Evolutionary conservation across 2,329 filamentous ascomycete species (phyloP).

Genomic region (Cylindrodendrum hubeiense): DNA sequence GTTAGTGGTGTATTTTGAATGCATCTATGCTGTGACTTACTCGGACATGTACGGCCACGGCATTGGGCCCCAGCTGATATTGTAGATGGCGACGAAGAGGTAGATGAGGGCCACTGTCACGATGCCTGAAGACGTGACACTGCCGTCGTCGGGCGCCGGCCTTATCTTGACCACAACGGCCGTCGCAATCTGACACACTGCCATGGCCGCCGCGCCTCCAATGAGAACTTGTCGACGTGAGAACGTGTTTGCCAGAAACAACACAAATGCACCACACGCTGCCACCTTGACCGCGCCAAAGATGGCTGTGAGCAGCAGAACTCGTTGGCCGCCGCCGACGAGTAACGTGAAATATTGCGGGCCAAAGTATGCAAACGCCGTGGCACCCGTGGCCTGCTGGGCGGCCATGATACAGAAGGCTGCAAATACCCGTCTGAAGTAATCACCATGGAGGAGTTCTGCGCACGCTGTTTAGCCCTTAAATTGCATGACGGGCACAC

Average conservation of each 20-base stretch:
- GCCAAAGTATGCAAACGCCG: conserved; percentile 27
- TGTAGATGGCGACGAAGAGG: conserved; percentile 73
- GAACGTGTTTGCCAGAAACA: conserved; percentile 26
- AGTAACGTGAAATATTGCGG: conserved; percentile 26
- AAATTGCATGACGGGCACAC: background rate
- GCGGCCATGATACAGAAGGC: conserved; percentile 26
- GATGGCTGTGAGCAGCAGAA: conserved; percentile 24
- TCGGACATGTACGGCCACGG: conserved; percentile 74
- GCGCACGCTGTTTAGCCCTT: background rate
- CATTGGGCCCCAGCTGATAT: conserved; percentile 72
- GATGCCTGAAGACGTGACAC: conserved; percentile 56
- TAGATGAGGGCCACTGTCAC: conserved; percentile 69
- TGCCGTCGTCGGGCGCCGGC: conserved; percentile 43
- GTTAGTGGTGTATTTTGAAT: background rate
- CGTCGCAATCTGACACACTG: conserved; percentile 57
- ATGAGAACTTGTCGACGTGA: conserved; percentile 48
- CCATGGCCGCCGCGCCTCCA: conserved; percentile 58
- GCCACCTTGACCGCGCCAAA: conserved; percentile 29
- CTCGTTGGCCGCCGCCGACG: conserved; percentile 21
- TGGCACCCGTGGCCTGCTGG: conserved; percentile 25
- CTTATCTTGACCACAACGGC: conserved; percentile 58
- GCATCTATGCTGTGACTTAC: conserved; percentile 36
- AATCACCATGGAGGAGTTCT: conserved; percentile 21
- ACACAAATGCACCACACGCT: conserved; percentile 22
- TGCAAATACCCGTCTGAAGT: conserved; percentile 22